A percentile compares a stretch with the other conserved stretches of the same genome.
These are phyloP conservation scores for Nakazawaea ernobii DNA, from an alignment of 805 yeast species.

Conservation along the genomic window DNA sequence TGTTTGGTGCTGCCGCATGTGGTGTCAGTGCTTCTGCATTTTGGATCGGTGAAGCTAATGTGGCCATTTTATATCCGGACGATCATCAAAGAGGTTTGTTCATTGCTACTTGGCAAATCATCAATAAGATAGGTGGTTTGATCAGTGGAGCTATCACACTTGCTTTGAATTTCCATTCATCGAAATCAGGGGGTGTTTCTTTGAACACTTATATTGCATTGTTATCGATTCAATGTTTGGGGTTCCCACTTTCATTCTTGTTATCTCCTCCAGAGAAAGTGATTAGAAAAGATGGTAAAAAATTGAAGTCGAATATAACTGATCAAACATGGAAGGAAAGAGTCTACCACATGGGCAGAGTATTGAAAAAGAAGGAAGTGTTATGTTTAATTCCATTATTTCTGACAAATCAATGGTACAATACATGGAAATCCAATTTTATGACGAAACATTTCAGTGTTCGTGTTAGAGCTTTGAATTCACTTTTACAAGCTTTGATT, in stretches of 20 bases:
- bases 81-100: conserved; percentile 19
- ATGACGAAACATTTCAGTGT: background rate
- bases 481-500: background rate
- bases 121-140: conserved; percentile 21
- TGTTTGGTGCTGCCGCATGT: conserved; percentile 19
- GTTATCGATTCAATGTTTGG: conserved; percentile 21
- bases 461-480: background rate
- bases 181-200: conserved; percentile 17
- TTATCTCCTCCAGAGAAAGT: conserved; percentile 22
- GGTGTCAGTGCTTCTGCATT: conserved; percentile 22
- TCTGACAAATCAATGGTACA: background rate
- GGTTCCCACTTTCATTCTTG: conserved; percentile 18
- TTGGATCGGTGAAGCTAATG: conserved; percentile 23
- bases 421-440: background rate
- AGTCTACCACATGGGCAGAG: background rate
- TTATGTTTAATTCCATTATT: background rate
- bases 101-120: conserved; percentile 22
- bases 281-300: background rate
- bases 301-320: background rate
- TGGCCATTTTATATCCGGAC: conserved; percentile 21
- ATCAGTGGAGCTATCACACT: conserved; percentile 21
- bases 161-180: conserved; percentile 14
- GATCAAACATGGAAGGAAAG: conserved; percentile 12
- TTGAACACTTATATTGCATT: conserved; percentile 21
- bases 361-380: background rate